These are phyloP conservation scores for Colletotrichum liriopes DNA, from an alignment of 2,329 filamentous ascomycete genomes.

Conservation along the genomic window DNA sequence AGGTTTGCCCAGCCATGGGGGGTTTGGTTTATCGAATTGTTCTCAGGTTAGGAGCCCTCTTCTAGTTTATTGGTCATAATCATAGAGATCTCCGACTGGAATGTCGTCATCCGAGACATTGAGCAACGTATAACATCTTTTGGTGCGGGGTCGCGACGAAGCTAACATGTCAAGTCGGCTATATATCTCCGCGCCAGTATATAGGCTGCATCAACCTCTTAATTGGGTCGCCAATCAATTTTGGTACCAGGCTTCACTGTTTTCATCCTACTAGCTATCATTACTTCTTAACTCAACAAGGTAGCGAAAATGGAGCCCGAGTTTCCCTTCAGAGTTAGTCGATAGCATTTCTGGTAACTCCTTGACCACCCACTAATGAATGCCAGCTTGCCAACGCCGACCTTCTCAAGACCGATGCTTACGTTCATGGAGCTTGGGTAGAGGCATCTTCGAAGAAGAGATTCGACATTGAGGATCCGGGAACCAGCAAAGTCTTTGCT, in stretches of 20 bases:
- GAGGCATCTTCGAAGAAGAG: conserved; percentile 62
- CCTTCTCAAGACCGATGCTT: conserved; percentile 65
- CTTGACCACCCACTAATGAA: neutral
- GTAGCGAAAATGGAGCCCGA: neutral
- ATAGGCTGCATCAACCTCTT: neutral
- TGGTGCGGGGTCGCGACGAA: conserved; percentile 13
- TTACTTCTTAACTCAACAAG: neutral
- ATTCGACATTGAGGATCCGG: conserved; percentile 69
- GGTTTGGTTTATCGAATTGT: neutral
- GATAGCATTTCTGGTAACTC: accelerated
- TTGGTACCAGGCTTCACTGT: neutral
- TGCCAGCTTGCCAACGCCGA: conserved; percentile 60
- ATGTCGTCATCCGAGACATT: conserved; percentile 6
- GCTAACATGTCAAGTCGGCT: neutral
- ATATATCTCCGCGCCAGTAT: neutral
- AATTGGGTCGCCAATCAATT: neutral
- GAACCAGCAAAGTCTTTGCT: conserved; percentile 64
- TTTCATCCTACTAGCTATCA: too few relatives aligned
- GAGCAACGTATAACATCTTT: neutral
- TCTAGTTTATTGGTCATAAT: neutral
- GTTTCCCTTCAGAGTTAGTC: conserved; percentile 24
- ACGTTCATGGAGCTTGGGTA: conserved; percentile 64
- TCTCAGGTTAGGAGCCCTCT: neutral
- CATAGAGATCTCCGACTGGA: neutral
- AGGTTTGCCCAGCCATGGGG: neutral